phyloP scores from a whole-genome alignment of 2,329 filamentous ascomycete genomes.

The Aspergillus sp. region DNA sequence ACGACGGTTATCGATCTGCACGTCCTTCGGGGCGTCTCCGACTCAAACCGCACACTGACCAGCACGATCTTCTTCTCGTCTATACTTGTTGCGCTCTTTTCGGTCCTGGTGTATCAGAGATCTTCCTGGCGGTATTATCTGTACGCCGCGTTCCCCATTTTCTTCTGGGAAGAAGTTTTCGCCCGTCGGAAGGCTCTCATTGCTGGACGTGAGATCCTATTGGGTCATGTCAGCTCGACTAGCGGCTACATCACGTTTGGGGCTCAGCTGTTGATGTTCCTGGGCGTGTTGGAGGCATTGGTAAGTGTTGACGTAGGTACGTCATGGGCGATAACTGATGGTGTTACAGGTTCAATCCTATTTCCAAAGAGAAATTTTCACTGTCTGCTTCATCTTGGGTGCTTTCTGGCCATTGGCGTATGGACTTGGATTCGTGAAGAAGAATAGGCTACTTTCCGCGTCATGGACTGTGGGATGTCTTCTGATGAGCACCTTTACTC shows the following conservation, averaged over 20 bases:
- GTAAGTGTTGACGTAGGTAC: constrained; percentile 46
- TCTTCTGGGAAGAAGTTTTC: constrained; percentile 96
- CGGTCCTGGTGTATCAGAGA: constrained; percentile 74
- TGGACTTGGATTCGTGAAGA: constrained; percentile 68
- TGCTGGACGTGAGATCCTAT: constrained; percentile 66
- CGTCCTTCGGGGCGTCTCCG: constrained; percentile 70
- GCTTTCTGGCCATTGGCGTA: constrained; percentile 76
- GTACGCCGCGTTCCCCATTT: constrained; percentile 87
- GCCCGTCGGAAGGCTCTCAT: constrained; percentile 69
- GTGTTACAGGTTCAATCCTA: constrained; percentile 78
- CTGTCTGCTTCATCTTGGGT: constrained; percentile 72
- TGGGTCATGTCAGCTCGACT: constrained; percentile 65
- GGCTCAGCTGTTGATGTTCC: constrained; percentile 65
- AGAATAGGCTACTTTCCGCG: constrained; percentile 62
- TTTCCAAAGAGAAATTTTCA: constrained; percentile 84
- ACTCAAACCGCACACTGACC: constrained; percentile 60
- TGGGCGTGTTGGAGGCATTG: constrained; percentile 76
- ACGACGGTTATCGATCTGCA: constrained; percentile 87
- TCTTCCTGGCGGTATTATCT: constrained; percentile 84
- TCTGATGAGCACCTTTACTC: constrained; percentile 85
- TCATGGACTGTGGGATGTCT: constrained; percentile 77
- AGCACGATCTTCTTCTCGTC: constrained; percentile 71
- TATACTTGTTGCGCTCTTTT: constrained; percentile 70
- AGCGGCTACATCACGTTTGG: constrained; percentile 58
- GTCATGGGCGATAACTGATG: not conserved